These are phyloP conservation scores for Balansia obtecta DNA, from an alignment of 2,329 filamentous ascomycete genomes.

Conservation along the genomic window DNA sequence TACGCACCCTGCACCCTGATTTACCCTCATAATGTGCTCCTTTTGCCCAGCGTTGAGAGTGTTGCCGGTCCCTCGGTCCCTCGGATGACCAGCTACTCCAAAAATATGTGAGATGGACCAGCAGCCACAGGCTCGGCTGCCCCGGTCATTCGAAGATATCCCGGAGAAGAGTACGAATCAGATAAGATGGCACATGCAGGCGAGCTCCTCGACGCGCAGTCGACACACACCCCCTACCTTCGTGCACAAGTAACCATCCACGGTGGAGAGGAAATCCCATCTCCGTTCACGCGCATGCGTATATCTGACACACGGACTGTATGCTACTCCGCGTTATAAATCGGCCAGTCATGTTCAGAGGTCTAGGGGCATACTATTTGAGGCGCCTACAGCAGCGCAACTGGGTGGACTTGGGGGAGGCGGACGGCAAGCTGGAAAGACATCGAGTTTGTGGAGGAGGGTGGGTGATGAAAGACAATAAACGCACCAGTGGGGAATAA, in stretches of 20 bases:
- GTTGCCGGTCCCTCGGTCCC: background rate
- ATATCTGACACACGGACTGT: no score
- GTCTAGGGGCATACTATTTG: no score
- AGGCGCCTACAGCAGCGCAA: no score
- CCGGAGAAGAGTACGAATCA: background rate
- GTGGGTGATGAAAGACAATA: no score
- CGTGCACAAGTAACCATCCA: background rate
- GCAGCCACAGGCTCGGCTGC: background rate
- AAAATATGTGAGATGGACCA: background rate
- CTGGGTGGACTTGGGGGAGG: no score
- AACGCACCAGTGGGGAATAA: no score
- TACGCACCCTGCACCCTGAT: background rate
- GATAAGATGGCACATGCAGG: background rate
- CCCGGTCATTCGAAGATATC: background rate
- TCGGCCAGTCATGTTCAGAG: no score
- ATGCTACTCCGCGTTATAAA: no score
- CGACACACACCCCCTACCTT: background rate
- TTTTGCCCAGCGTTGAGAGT: background rate
- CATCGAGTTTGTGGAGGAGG: no score
- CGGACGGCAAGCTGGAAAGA: no score
- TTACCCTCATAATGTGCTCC: background rate
- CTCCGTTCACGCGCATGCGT: no score
- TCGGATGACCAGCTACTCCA: no score
- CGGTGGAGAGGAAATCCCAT: background rate
- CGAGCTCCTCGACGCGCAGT: background rate